phyloP scores from a whole-genome alignment of 345 rosid genomes.

The Gossypium australe region DNA sequence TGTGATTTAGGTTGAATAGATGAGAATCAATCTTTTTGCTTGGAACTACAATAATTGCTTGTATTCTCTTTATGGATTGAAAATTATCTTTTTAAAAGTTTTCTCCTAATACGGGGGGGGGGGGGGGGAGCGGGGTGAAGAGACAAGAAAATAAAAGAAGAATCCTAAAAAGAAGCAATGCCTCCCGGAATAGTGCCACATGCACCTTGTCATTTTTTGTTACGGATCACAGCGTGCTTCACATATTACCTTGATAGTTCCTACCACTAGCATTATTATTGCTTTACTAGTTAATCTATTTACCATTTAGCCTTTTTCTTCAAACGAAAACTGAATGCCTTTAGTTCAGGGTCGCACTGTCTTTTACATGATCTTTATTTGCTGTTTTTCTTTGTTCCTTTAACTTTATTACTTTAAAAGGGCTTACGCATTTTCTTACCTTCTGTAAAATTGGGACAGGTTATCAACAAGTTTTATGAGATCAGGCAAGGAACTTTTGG shows the following conservation, averaged over 20 bases:
- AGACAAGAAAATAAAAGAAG: not conserved
- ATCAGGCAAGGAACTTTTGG: slow-evolving; percentile 51
- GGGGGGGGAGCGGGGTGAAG: no score
- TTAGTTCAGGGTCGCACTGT: not conserved
- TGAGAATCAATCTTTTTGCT: not conserved
- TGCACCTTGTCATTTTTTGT: not conserved
- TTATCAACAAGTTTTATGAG: slow-evolving; percentile 62
- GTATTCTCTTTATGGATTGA: not conserved
- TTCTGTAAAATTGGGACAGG: slow-evolving; percentile 35
- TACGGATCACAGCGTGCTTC: not conserved
- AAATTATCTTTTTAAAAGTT: not conserved
- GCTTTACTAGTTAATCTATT: not conserved
- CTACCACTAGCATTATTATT: not conserved
- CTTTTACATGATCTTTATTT: not conserved
- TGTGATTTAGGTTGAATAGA: not conserved
- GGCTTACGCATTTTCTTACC: not conserved
- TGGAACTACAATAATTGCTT: not conserved
- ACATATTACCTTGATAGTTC: not conserved
- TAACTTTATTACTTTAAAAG: not conserved
- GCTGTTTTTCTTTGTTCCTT: not conserved
- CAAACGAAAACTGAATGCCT: not conserved
- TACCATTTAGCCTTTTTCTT: not conserved
- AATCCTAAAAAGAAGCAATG: not conserved
- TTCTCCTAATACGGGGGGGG: not conserved
- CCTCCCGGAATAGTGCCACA: not conserved